A percentile compares a stretch with the other conserved stretches of the same genome.
phyloP scores from a whole-genome alignment of 768 basidiomycete genomes.

The Termitomyces sp. region DNA sequence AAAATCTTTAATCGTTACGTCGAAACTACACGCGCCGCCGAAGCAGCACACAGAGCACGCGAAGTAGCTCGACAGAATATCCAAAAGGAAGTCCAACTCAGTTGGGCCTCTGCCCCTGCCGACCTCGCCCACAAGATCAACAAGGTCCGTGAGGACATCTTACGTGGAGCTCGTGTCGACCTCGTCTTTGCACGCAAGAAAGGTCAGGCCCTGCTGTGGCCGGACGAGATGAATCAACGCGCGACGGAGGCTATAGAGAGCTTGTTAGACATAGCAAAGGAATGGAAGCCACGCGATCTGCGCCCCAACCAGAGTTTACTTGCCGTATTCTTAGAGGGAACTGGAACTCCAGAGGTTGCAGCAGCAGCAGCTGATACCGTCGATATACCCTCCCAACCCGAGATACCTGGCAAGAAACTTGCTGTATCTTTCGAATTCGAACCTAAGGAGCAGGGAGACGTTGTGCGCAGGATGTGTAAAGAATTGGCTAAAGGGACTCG shows the following conservation, averaged over 20 bases:
- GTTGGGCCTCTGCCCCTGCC: constrained; percentile 57
- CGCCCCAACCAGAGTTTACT: constrained; percentile 26
- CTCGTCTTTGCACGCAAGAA: constrained; percentile 52
- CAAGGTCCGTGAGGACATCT: constrained; percentile 54
- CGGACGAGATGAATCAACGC: constrained; percentile 38
- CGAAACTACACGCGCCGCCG: constrained; percentile 33
- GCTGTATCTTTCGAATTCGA: neutral
- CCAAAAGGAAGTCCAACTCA: constrained; percentile 68
- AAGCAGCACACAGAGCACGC: constrained; percentile 33
- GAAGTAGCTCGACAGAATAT: constrained; percentile 26
- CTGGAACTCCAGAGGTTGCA: neutral
- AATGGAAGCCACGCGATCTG: constrained; percentile 46
- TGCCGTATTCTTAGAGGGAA: constrained; percentile 42
- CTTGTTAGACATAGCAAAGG: constrained; percentile 48
- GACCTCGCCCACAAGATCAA: constrained; percentile 67
- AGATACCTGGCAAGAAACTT: neutral
- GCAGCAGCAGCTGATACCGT: neutral
- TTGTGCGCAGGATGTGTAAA: neutral
- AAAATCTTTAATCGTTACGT: constrained; percentile 48
- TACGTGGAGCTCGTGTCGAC: constrained; percentile 55
- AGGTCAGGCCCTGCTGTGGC: constrained; percentile 31
- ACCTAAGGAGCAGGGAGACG: neutral
- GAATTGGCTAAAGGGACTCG: neutral
- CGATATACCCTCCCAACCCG: neutral
- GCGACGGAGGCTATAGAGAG: constrained; percentile 37